Conservation (phyloP, 345 rosid genomes). For the Linum lewisii region DNA sequence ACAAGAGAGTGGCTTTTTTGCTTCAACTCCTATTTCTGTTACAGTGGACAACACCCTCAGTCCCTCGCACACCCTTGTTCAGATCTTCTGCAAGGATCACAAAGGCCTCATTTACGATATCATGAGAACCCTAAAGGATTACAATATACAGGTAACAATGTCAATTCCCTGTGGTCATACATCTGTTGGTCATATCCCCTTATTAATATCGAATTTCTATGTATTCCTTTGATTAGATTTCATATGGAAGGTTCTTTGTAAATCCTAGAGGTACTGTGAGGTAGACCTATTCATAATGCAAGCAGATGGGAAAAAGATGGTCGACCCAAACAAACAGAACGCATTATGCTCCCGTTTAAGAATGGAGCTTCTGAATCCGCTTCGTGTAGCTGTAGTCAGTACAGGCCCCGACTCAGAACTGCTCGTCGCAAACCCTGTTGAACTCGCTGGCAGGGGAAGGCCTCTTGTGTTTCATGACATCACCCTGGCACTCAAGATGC, state of each 20-base stretch:
- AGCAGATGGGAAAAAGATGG: constrained; percentile 54
- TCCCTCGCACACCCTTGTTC: constrained; percentile 52
- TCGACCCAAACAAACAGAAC: constrained; percentile 46
- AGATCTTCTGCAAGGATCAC: constrained; percentile 53
- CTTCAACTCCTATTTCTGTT: constrained; percentile 28
- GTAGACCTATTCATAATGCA: constrained; percentile 52
- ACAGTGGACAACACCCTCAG: constrained; percentile 46
- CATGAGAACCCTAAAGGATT: constrained; percentile 61
- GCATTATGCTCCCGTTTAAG: constrained; percentile 50
- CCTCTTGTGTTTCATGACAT: constrained; percentile 66
- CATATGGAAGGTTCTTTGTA: constrained; percentile 55
- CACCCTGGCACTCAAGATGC: constrained; percentile 45
- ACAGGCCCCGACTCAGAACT: constrained; percentile 62
- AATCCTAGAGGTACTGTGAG: constrained; percentile 37
- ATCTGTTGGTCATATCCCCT: too few relatives aligned
- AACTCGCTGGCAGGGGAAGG: constrained; percentile 55
- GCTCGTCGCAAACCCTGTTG: constrained; percentile 71
- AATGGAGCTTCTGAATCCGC: constrained; percentile 51
- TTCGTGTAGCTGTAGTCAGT: constrained; percentile 48
- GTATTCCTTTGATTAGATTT: constrained; percentile 24
- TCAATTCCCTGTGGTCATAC: background rate
- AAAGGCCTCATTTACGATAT: constrained; percentile 64
- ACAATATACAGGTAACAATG: constrained; percentile 40
- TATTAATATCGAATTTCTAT: background rate
- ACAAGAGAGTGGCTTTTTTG: constrained; percentile 27